These are phyloP conservation scores for Astrephomene gubernaculifera DNA, from an alignment of 139 green algal genomes.

Conservation along the genomic window DNA sequence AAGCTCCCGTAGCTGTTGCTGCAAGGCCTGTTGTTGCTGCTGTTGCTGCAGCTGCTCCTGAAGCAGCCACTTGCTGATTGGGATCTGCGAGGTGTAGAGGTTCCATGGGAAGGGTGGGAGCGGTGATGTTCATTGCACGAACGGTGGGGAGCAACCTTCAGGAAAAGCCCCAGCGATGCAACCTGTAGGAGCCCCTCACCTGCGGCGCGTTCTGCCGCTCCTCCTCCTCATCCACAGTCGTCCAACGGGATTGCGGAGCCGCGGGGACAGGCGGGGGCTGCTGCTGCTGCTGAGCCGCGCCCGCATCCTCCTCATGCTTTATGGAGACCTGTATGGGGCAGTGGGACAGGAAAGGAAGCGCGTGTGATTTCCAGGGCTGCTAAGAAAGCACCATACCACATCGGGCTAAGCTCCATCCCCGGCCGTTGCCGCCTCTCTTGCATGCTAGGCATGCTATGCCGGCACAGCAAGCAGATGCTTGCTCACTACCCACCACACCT, in stretches of 20 bases:
- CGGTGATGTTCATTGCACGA: not conserved
- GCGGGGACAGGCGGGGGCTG: slow-evolving; percentile 15
- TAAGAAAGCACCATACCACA: not conserved
- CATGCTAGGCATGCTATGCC: too few species aligned
- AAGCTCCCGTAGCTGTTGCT: slow-evolving; percentile 20
- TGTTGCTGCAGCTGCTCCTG: slow-evolving; percentile 61
- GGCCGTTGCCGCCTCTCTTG: too few species aligned
- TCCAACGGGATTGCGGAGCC: slow-evolving; percentile 61
- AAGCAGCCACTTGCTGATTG: slow-evolving; percentile 71
- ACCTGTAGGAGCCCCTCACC: slow-evolving; percentile 7
- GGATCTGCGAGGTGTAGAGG: slow-evolving; percentile 26
- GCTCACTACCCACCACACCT: too few species aligned
- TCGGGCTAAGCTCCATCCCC: not conserved
- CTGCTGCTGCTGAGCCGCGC: not conserved
- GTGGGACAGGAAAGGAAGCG: too few species aligned
- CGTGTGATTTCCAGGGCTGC: too few species aligned
- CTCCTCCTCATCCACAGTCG: slow-evolving; percentile 74
- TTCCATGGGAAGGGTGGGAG: not conserved
- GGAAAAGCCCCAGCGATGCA: not conserved
- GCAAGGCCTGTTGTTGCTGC: too few species aligned
- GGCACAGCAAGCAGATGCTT: too few species aligned
- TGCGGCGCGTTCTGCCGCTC: slow-evolving; percentile 54
- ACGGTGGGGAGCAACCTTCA: not conserved
- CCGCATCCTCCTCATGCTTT: slow-evolving; percentile 3
- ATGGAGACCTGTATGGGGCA: not conserved